Base-by-base conservation (phyloP, 2,329 filamentous ascomycete genomes). In the Talaromyces sp. region DNA sequence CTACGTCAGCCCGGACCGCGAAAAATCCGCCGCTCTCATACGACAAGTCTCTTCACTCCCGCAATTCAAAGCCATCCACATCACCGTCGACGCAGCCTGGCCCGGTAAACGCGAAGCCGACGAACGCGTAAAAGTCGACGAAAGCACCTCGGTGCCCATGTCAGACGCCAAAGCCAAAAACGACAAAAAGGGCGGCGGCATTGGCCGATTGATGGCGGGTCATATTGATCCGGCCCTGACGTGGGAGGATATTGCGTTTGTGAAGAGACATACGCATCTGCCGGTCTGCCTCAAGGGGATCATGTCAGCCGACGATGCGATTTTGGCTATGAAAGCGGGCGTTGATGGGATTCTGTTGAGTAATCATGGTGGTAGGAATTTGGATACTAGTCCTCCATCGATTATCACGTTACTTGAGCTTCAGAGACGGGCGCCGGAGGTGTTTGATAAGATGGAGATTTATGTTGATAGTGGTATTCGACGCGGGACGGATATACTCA, bases 261-360 rank as follows among this genome's bases (percentile, higher is more conserved):
- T 87, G 3, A 76, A 80, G 45, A 69, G 78, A 62, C 77, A 81
- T 65, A 79, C 79, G 0, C 74, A 80, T 19, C 76, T 86, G 6
- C 84, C 84, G 0, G 78, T 87, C n/a, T 81, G 86, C 61, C 68
- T 87, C 31, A 87, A 87, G 71, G 85, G 85, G 0, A 80, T 87
- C 2, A 85, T 86, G 77, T 82, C 78, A 22, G 84, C 84, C 0
- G 83, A 83, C 31, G 85, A 88, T 70, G 85, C 85, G 0, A 78
- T 78, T 15, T 70, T 79, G 43, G 85, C 85, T 0, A 79, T 83
- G 63, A 73, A 82, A 53, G 74, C 79, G 63, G 84, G 84, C 0
- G 77, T 84, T 58, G 80, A 85, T 65, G 85, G 85, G 0, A 84
- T 88, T 56, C 73, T 86, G 65, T 68, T 88, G 38, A 85, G 82